Base-by-base conservation (phyloP, 73 alveolate genomes). In the Paramecium tetraurelia region DNA sequence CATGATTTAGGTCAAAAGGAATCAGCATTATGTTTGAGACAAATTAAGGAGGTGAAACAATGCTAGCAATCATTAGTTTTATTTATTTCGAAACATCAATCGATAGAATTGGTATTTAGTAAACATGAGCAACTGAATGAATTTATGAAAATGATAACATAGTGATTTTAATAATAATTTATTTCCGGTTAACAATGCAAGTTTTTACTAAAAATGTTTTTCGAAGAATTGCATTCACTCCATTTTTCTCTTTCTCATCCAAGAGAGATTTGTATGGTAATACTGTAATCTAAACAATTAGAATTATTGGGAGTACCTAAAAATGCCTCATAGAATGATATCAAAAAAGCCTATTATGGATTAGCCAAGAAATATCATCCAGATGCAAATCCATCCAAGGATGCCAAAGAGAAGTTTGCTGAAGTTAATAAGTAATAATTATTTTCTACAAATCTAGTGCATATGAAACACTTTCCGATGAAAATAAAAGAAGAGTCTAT, bases 371-470 rank as follows among this genome's bases (percentile, higher is more conserved):
- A 94, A 86, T 96, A 94, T 86, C 99, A 97, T 76, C 99, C 99
- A 29, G 99, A 97, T 95, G 96, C 94, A 59, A 98, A 96, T 94
- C 94, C 94, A 20, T 77, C 86, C 16, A 59, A 89, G 29, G 98
- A 95, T 59, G 99, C 99, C 1, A 98, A 96, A 92, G 99, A 95
- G 80, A 98, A 96, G 84, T 97, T 98, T 53, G 98, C 97, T 41
- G 97, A 94, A 80, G 96, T 97, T 4, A 97, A 94, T 59, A 38
- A 77, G 94, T 92, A 92, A 5, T 0, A 7, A 43, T 22, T n/a
- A 27, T 22, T 21, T 69, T 40, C 48, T 40, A 40, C 48, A 22
- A 12, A 29, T 36, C 22, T 85, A 94, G 97, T 40, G 99, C 99
- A 3, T 98, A 98, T 70, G 99, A 96, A 75, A 96, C 99, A 27